phyloP scores from a whole-genome alignment of 257 asterid species.

The Mentha longifolia region DNA sequence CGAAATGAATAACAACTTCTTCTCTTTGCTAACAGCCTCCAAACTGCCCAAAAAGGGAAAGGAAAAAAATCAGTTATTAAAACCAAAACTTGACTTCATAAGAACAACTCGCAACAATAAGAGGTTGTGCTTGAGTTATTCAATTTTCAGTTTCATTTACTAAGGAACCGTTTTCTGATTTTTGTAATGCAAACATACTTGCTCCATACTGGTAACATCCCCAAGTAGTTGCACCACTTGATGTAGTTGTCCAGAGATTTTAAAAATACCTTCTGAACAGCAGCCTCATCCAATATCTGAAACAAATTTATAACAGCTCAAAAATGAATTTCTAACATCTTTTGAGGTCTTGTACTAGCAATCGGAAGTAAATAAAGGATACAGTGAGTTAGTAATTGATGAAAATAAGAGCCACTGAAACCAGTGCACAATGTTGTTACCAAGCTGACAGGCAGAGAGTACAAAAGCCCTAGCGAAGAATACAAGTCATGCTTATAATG shows the following conservation, averaged over 20 bases:
- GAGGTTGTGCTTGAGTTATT: slow-evolving; percentile 11
- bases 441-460: too few relatives aligned
- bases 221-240: slow-evolving; percentile 91
- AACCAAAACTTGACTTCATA: slow-evolving; percentile 15
- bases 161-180: slow-evolving; percentile 1
- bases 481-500: too few relatives aligned
- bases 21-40: slow-evolving; percentile 89
- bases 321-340: slow-evolving; percentile 23
- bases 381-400: background rate
- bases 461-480: too few relatives aligned
- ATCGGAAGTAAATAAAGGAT: slow-evolving; percentile 16
- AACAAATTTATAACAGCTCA: slow-evolving; percentile 36
- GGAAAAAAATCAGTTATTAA: slow-evolving; percentile 22
- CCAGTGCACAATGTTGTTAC: background rate
- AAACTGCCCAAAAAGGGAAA: slow-evolving; percentile 57
- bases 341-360: slow-evolving; percentile 21
- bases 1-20: slow-evolving; percentile 78
- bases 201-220: slow-evolving; percentile 90
- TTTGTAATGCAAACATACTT: slow-evolving; percentile 57
- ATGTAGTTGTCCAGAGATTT: slow-evolving; percentile 95
- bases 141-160: slow-evolving; percentile 27
- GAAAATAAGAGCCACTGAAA: background rate
- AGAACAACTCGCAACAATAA: slow-evolving; percentile 28
- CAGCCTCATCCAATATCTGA: slow-evolving; percentile 96
- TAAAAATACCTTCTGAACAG: slow-evolving; percentile 80